phyloP scores from a whole-genome alignment of 306 rosid genomes.

The Quillaja saponaria region DNA sequence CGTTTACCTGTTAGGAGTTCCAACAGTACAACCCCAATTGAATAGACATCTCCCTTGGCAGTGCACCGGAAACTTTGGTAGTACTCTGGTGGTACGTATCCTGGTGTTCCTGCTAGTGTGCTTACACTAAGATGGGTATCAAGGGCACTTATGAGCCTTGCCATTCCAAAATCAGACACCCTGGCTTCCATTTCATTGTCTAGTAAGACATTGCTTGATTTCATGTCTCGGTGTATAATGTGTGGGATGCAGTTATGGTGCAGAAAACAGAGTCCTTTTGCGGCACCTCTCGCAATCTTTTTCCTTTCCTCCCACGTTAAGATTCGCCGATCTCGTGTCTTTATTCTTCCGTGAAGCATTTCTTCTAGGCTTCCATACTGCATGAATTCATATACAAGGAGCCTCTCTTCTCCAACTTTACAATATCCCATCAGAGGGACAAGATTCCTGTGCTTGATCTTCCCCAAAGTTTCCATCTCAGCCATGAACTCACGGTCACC shows the following conservation, averaged over 20 bases:
- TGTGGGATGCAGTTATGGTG: constrained; percentile 99
- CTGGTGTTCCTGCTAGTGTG: constrained; percentile 97
- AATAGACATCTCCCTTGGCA: constrained; percentile 90
- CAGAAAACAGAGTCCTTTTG: constrained; percentile 88
- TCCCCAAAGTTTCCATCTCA: constrained; percentile 97
- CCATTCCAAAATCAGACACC: constrained; percentile 97
- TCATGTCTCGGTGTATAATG: constrained; percentile 96
- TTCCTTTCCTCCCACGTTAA: constrained; percentile 93
- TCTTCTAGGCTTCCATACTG: constrained; percentile 96
- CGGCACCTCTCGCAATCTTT: constrained; percentile 93
- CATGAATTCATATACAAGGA: constrained; percentile 93
- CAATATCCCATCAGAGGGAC: constrained; percentile 91
- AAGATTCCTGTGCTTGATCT: constrained; percentile 85
- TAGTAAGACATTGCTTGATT: constrained; percentile 89
- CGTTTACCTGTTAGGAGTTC: constrained; percentile 84
- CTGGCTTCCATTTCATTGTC: constrained; percentile 90
- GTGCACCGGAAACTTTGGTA: constrained; percentile 98
- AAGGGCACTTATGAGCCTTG: constrained; percentile 94
- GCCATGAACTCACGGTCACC: constrained; percentile 98
- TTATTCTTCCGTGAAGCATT: constrained; percentile 85
- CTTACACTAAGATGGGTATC: constrained; percentile 95
- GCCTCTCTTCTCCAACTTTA: constrained; percentile 94
- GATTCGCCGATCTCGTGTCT: constrained; percentile 51
- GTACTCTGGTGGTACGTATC: constrained; percentile 97
- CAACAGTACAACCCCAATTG: constrained; percentile 85